These are phyloP conservation scores for Brassica rapa DNA, from an alignment of 345 rosid genomes.

Conservation along the genomic window DNA sequence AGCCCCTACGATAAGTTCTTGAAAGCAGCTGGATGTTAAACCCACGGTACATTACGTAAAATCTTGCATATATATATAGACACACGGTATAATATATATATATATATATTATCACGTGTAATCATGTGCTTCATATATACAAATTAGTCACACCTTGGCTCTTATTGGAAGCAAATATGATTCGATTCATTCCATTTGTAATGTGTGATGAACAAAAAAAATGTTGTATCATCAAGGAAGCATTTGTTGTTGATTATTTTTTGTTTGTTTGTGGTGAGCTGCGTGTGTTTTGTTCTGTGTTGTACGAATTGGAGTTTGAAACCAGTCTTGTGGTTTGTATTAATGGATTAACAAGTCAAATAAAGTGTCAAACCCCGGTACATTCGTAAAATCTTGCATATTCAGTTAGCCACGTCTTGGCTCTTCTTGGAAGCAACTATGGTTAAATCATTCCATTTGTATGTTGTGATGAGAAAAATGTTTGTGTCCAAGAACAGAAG, in stretches of 20 bases:
- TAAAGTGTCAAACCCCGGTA: too few species aligned
- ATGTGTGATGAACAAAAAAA: background rate
- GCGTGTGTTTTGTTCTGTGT: too few species aligned
- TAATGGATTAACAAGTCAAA: too few species aligned
- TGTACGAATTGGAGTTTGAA: too few species aligned
- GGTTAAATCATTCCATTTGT: too few species aligned
- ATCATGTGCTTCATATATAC: conserved; percentile 13
- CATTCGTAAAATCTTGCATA: too few species aligned
- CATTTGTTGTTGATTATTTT: background rate
- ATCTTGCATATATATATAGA: conserved; percentile 29
- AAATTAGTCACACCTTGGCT: conserved; percentile 15
- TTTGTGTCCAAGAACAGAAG: too few species aligned
- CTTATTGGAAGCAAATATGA: conserved; percentile 31
- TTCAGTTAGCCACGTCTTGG: too few species aligned
- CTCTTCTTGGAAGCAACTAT: too few species aligned
- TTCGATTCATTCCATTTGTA: conserved; percentile 34
- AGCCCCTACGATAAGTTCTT: conserved; percentile 86
- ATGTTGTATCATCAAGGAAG: conserved; percentile 13
- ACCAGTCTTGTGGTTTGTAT: too few species aligned
- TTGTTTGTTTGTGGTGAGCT: too few species aligned
- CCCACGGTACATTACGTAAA: conserved; percentile 28
- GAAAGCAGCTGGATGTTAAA: conserved; percentile 81
- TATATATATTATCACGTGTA: conserved; percentile 32
- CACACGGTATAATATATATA: background rate
- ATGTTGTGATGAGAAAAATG: too few species aligned